Evolutionary conservation across 352 stramenopile genomes (phyloP).

Genomic region (Pilasporangium apinafurcum): DNA sequence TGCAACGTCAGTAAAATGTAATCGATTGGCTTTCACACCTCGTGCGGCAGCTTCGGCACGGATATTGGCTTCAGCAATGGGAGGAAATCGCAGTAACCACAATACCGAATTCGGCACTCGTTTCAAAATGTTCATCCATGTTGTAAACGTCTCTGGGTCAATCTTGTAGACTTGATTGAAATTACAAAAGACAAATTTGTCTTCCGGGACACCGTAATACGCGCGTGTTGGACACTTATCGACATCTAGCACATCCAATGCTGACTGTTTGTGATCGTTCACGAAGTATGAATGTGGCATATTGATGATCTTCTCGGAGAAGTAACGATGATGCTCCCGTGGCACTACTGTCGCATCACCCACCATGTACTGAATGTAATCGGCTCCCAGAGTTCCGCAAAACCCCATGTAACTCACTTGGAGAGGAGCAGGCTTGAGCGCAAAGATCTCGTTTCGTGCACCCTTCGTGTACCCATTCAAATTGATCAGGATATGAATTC

Average conservation of each 20-base stretch:
- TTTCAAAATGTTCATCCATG: conserved; percentile 92
- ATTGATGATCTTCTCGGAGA: conserved; percentile 87
- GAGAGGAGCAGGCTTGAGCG: conserved; percentile 84
- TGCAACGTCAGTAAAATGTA: conserved; percentile 84
- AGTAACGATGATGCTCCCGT: conserved; percentile 48
- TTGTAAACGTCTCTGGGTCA: conserved; percentile 85
- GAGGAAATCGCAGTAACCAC: conserved; percentile 88
- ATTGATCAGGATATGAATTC: conserved; percentile 90
- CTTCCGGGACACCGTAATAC: conserved; percentile 87
- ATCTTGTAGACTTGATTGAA: conserved; percentile 97
- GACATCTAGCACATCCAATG: conserved; percentile 71
- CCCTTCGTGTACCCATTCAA: conserved; percentile 93
- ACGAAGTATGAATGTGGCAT: conserved; percentile 93
- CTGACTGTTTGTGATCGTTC: conserved; percentile 90
- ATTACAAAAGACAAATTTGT: conserved; percentile 93
- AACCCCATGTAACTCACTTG: conserved; percentile 91
- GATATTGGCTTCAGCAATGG: conserved; percentile 81
- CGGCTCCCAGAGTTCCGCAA: conserved; percentile 84
- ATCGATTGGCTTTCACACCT: conserved; percentile 56
- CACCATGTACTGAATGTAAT: conserved; percentile 93
- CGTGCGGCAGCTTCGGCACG: conserved; percentile 65
- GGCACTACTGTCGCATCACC: conserved; percentile 80
- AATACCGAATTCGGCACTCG: conserved; percentile 88
- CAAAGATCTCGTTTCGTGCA: conserved; percentile 90
- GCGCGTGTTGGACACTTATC: conserved; percentile 67